Base-by-base conservation (phyloP, 345 rosid genomes). In the Gossypium anomalum region DNA sequence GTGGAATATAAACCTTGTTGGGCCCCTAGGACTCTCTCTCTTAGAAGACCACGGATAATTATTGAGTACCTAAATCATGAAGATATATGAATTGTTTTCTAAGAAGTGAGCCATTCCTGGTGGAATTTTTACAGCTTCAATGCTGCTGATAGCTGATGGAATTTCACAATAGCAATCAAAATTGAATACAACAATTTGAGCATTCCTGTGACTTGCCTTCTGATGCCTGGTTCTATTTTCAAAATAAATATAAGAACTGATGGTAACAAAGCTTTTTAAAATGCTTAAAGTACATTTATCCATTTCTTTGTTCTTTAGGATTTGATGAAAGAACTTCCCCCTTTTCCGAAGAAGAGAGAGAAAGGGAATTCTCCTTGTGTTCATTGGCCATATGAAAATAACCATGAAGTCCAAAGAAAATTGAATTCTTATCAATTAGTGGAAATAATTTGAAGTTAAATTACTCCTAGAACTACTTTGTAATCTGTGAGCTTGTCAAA, bases 401-500 rank as follows among this genome's bases (percentile, higher is more conserved):
- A 47, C 7, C 29, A 11, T 11, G 0, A 67, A 22, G 19, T 44
- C 56, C 12, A 7, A 7, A 67, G 71, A 47, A 67, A 49, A 51
- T 68, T 16, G n/a, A 3, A 16, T 16, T 68, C 15, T 48, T 49
- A 68, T 2, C 3, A 29, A 67, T 22, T n/a, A 16, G 23, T 69
- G 51, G 27, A 17, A 16, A 27, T 49, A 51, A 9, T 27, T 69
- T 15, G 58, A 48, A 68, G 58, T 48, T 47, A 20, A 15, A 64
- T 9, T 25, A 7, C 13, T 51, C 44, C 20, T 16, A 49, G 15
- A 69, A 27, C 45, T 64, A 7, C 53, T 15, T 41, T 64, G 14
- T 66, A 53, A 64, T 53, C 19, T 68, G 44, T 71, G 63, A 79
- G 72, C 57, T 73, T 78, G 68, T 58, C 19, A 53, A 38, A 22